Conservation (phyloP, 768 basidiomycete species). For the Mycena vulgaris region DNA sequence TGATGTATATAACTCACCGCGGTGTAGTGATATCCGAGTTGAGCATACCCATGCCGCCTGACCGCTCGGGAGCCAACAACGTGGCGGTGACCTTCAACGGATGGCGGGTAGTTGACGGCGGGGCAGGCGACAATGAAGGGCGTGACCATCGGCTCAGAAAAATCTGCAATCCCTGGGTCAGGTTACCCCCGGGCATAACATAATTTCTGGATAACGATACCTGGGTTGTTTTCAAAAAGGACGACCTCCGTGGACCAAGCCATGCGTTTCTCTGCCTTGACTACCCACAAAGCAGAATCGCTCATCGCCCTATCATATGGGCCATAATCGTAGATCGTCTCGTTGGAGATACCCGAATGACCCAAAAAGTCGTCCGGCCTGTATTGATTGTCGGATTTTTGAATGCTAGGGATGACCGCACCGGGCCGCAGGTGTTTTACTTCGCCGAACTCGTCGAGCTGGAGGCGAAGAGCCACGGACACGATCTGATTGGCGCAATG, state of each 20-base stretch:
- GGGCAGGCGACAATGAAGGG: slow-evolving; percentile 16
- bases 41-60: not conserved
- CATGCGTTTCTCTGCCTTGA: slow-evolving; percentile 25
- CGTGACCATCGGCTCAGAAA: slow-evolving; percentile 4
- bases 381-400: not conserved
- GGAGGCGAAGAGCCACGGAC: too few relatives aligned
- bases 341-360: not conserved
- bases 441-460: slow-evolving; percentile 25
- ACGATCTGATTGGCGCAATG: slow-evolving; percentile 11
- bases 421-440: slow-evolving; percentile 16
- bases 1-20: not conserved
- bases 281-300: slow-evolving; percentile 20
- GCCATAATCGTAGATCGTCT: slow-evolving; percentile 7
- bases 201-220: not conserved
- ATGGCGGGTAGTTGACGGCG: not conserved
- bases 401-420: slow-evolving; percentile 13
- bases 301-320: slow-evolving; percentile 5
- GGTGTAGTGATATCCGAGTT: slow-evolving; percentile 1
- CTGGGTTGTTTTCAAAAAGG: slow-evolving; percentile 9
- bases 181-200: too few relatives aligned
- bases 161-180: not conserved
- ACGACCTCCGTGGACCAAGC: slow-evolving; percentile 2
- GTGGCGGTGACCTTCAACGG: too few relatives aligned
- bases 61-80: not conserved
- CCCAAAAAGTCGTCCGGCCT: not conserved